Conservation (phyloP, 768 basidiomycete species). For the Leccinum arenicola region DNA sequence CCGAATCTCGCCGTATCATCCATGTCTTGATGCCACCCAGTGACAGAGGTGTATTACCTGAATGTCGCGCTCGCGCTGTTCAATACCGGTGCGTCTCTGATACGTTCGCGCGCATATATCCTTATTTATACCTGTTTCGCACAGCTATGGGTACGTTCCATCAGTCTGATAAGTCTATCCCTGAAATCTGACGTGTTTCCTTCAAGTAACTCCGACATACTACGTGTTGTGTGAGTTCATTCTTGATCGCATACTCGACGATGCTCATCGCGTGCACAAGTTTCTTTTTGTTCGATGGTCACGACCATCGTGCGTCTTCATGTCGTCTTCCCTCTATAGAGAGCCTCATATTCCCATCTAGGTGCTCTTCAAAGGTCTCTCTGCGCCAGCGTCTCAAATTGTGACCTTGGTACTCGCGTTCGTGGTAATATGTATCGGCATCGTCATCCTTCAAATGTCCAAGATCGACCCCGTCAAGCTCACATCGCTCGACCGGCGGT, state of each 20-base stretch:
- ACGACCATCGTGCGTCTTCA: conserved; percentile 68
- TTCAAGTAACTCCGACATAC: conserved; percentile 78
- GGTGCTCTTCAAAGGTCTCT: conserved; percentile 89
- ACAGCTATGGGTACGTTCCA: conserved; percentile 62
- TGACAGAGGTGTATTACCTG: conserved; percentile 91
- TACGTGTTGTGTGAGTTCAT: conserved; percentile 70
- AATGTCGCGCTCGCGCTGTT: conserved; percentile 95
- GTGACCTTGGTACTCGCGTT: conserved; percentile 92
- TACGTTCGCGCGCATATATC: neutral
- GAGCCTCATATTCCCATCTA: conserved; percentile 26
- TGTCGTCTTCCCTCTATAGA: neutral
- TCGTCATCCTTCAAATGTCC: conserved; percentile 93
- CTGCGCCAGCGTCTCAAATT: conserved; percentile 72
- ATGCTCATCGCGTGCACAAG: conserved; percentile 32
- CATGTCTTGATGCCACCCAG: conserved; percentile 33
- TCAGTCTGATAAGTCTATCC: neutral
- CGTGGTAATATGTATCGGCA: conserved; percentile 86
- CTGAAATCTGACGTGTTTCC: conserved; percentile 18
- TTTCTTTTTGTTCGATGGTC: conserved; percentile 82
- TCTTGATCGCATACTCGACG: neutral
- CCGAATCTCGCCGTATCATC: neutral
- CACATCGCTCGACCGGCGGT: conserved; percentile 79
- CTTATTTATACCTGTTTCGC: neutral
- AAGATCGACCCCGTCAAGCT: conserved; percentile 86
- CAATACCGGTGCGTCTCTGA: conserved; percentile 63